These are phyloP conservation scores for Suillus clintonianus DNA, from an alignment of 768 basidiomycete species.

Conservation along the genomic window DNA sequence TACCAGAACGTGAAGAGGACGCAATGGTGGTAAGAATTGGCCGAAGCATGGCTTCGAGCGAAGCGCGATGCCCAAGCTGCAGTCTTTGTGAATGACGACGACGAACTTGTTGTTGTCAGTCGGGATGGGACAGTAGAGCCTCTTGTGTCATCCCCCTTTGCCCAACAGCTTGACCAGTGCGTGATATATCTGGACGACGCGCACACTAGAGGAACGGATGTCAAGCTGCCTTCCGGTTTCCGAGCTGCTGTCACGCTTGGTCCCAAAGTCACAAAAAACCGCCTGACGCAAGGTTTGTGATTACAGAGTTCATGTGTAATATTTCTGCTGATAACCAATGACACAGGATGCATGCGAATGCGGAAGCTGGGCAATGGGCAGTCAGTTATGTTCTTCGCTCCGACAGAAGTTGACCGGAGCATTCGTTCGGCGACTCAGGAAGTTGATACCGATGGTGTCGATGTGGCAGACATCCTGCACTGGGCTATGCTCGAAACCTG, in stretches of 20 bases:
- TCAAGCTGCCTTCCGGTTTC: slow-evolving; percentile 43
- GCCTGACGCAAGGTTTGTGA: slow-evolving; percentile 10
- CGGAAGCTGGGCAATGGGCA: slow-evolving; percentile 48
- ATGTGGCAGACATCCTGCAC: slow-evolving; percentile 36
- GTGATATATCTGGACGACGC: neutral
- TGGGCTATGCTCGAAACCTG: slow-evolving; percentile 52
- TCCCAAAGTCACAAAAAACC: slow-evolving; percentile 50
- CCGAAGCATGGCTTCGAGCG: neutral
- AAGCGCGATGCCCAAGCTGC: neutral
- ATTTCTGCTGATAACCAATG: neutral
- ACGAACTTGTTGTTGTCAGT: neutral
- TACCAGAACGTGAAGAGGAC: too few relatives aligned
- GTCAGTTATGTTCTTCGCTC: slow-evolving; percentile 49
- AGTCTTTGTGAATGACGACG: neutral
- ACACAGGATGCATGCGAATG: slow-evolving; percentile 55
- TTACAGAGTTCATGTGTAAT: neutral
- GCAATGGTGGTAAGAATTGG: too few relatives aligned
- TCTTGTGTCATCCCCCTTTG: neutral
- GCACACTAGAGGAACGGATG: neutral
- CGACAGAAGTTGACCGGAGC: slow-evolving; percentile 38
- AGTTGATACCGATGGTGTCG: neutral
- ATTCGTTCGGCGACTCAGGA: slow-evolving; percentile 33
- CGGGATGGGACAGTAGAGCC: neutral
- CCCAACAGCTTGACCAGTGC: neutral
- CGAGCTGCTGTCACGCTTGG: slow-evolving; percentile 52